phyloP scores from a whole-genome alignment of 768 basidiomycete genomes.

The Auriscalpium vulgare region DNA sequence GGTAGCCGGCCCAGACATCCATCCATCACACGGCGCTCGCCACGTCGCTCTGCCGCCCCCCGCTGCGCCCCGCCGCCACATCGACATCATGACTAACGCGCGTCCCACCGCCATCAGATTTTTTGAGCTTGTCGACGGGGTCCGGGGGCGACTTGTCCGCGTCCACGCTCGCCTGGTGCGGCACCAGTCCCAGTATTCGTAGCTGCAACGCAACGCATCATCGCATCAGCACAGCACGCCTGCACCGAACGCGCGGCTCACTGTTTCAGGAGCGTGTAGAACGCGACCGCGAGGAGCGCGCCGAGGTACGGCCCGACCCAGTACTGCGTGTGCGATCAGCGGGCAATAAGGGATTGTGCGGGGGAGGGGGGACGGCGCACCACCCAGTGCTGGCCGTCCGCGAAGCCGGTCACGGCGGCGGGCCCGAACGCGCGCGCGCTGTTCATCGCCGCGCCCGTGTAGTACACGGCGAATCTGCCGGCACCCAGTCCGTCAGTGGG shows the following conservation, averaged over 20 bases:
- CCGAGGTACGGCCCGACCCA: slow-evolving; percentile 69
- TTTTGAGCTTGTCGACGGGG: slow-evolving; percentile 18
- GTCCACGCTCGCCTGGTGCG: slow-evolving; percentile 36
- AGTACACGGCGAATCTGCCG: slow-evolving; percentile 47
- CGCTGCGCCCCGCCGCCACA: not conserved
- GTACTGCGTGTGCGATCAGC: slow-evolving; percentile 32
- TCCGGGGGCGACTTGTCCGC: slow-evolving; percentile 33
- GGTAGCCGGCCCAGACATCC: too few relatives aligned
- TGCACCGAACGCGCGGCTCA: slow-evolving; percentile 18
- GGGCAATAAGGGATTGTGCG: too few relatives aligned
- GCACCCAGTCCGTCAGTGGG: not conserved
- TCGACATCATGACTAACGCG: too few relatives aligned
- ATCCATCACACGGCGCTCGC: not conserved
- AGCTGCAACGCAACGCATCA: slow-evolving; percentile 22
- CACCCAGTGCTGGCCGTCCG: slow-evolving; percentile 48
- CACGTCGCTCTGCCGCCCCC: not conserved
- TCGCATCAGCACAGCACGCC: not conserved
- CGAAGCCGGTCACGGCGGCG: slow-evolving; percentile 57
- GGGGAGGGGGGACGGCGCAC: too few relatives aligned
- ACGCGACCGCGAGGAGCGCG: slow-evolving; percentile 45
- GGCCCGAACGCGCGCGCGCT: slow-evolving; percentile 66
- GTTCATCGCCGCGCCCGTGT: slow-evolving; percentile 63
- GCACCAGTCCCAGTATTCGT: slow-evolving; percentile 49
- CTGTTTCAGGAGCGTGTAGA: slow-evolving; percentile 54
- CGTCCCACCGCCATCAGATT: too few relatives aligned